Conservation (phyloP, 1,284 basidiomycete genomes). For the Ceratobasidium sp. region DNA sequence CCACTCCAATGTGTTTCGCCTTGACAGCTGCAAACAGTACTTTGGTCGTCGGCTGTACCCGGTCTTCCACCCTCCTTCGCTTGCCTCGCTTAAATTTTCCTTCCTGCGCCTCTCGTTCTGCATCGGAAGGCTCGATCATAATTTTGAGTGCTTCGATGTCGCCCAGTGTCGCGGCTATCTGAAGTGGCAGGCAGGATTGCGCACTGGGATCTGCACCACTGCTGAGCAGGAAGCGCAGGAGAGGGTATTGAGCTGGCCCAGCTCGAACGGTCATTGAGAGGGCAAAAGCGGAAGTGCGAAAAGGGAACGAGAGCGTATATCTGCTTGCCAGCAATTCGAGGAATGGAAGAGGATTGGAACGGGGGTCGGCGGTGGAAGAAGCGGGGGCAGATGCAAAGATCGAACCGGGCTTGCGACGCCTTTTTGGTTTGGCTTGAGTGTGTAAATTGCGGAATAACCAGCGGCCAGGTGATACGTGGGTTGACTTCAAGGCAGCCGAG, state of each 20-base stretch:
- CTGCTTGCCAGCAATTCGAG: background rate
- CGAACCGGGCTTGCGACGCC: constrained; percentile 19
- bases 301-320: constrained; percentile 13
- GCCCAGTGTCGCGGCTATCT: constrained; percentile 73
- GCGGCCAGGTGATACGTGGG: constrained; percentile 10
- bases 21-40: constrained; percentile 69
- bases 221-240: constrained; percentile 71
- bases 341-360: constrained; percentile 10
- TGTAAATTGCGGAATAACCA: constrained; percentile 34
- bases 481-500: background rate
- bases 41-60: constrained; percentile 59
- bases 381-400: background rate
- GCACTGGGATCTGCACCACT: constrained; percentile 71
- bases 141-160: constrained; percentile 72
- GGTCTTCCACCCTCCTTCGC: constrained; percentile 63
- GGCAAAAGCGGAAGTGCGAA: constrained; percentile 27
- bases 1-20: constrained; percentile 56
- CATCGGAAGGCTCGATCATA: constrained; percentile 67
- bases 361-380: background rate
- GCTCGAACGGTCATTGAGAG: constrained; percentile 27
- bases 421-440: background rate
- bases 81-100: constrained; percentile 50
- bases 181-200: constrained; percentile 68
- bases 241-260: constrained; percentile 48
- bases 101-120: constrained; percentile 1